Evolutionary conservation across 1,139 yeast genomes (phyloP).

Genomic region (Pichia sp.): DNA sequence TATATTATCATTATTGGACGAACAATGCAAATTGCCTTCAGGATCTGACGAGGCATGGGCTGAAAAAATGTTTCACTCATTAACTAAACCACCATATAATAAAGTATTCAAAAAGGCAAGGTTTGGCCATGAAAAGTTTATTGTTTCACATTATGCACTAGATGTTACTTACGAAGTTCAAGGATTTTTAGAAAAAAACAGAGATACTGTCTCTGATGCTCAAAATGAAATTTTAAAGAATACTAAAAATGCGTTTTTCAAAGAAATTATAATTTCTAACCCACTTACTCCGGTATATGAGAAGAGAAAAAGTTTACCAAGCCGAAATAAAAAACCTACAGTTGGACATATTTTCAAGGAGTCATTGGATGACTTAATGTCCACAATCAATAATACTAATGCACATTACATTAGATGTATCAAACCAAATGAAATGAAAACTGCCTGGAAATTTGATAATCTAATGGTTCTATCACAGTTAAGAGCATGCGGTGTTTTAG

Average conservation of each 20-base stretch:
- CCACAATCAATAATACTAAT: slow-evolving; percentile 84
- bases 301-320: slow-evolving; percentile 9
- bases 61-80: slow-evolving; percentile 80
- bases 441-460: slow-evolving; percentile 94
- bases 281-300: background rate
- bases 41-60: slow-evolving; percentile 93
- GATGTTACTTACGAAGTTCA: slow-evolving; percentile 91
- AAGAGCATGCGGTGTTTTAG: slow-evolving; percentile 97
- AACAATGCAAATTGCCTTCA: slow-evolving; percentile 90
- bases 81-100: slow-evolving; percentile 71
- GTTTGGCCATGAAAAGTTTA: slow-evolving; percentile 85
- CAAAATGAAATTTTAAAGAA: slow-evolving; percentile 76
- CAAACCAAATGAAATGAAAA: slow-evolving; percentile 89
- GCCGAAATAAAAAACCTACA: slow-evolving; percentile 76
- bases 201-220: slow-evolving; percentile 96
- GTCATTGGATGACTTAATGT: slow-evolving; percentile 88
- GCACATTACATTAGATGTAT: slow-evolving; percentile 97
- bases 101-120: slow-evolving; percentile 88
- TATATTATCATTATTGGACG: slow-evolving; percentile 81
- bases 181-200: slow-evolving; percentile 92
- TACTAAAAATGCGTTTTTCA: slow-evolving; percentile 59
- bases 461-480: slow-evolving; percentile 91
- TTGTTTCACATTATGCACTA: slow-evolving; percentile 90
- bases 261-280: slow-evolving; percentile 49
- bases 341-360: slow-evolving; percentile 89